Evolutionary conservation across 306 rosid species (phyloP), one percentile per base, ranked within the genome.

Genomic region (Citrullus colocynthis): DNA sequence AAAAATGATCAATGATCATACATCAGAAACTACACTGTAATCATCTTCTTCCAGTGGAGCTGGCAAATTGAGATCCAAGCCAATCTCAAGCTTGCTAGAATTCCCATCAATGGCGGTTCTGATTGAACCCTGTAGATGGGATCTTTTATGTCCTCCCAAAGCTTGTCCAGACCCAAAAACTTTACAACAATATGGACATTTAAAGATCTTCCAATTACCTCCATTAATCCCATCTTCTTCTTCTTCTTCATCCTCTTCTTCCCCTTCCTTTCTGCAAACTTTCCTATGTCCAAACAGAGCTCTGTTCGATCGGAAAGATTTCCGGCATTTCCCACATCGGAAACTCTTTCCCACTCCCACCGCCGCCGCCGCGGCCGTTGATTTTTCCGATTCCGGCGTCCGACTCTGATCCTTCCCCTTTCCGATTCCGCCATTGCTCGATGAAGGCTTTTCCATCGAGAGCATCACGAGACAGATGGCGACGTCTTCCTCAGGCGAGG

Each of bases 71-170:
- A 93, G 98, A 88, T 93, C 98, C 82, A 93, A 78, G 52, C 87
- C 75, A 80, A 79, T 87, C 14, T 85, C 88, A 24, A 85, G 49
- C 45, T 51, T 54, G 14, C 9, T 16, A n/a, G 34, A 54, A 41
- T 24, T 85, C 0, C 84, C 55, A 78, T 82, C 89, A 1, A 55
- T 36, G 4, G 78, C 34, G 78, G 63, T 52, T 51, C 61, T 74
- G 7, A 16, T 52, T 11, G 78, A 30, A 34, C 63, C 49, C 66
- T 55, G 21, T 12, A 90, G 85, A 81, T 93, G 98, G 5, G 96
- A 90, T 82, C 98, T 89, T 83, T 91, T 93, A 72, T 93, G 98
- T 34, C 98, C 98, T 3, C 98, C 98, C 1, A 93, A 89, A 1
- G 98, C 98, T 78, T 93, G 98, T 61, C 97, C 97, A 3, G 98